Conservation (phyloP, 306 rosid species). For the Lathyrus tuberosus region DNA sequence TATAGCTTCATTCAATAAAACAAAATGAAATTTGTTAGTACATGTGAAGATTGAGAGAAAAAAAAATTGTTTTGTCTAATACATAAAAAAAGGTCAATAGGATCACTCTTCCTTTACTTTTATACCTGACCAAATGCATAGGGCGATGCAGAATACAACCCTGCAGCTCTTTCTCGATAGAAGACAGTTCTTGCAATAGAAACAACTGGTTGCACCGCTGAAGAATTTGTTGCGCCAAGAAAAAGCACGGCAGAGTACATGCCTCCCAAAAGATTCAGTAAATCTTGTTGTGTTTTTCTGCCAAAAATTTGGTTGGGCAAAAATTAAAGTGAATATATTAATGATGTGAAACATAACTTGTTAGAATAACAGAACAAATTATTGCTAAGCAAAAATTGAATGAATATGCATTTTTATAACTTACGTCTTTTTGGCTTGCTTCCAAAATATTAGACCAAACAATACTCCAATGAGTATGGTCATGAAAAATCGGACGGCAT, state of each 20-base stretch:
- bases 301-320: background rate
- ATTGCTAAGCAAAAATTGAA: background rate
- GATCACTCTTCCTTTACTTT: background rate
- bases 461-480: conserved; percentile 49
- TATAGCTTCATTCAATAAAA: too few species aligned
- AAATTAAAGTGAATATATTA: background rate
- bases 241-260: conserved; percentile 52
- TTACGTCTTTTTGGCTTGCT: conserved; percentile 53
- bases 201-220: conserved; percentile 62
- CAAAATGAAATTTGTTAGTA: too few species aligned
- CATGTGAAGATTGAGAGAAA: too few species aligned
- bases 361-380: background rate
- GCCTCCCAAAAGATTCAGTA: conserved; percentile 66
- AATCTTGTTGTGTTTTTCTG: conserved; percentile 45
- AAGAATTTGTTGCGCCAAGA: conserved; percentile 34
- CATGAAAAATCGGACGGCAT: conserved; percentile 53
- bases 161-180: conserved; percentile 66
- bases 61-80: too few species aligned
- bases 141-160: conserved; percentile 50
- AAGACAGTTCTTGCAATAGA: conserved; percentile 67
- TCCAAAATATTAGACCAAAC: conserved; percentile 67
- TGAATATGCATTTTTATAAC: conserved; percentile 10
- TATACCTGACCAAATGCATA: conserved; percentile 51
- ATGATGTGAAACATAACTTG: too few species aligned
- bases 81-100: too few species aligned